These are phyloP conservation scores for Carex myosuroides DNA, from an alignment of 176 grass and related monocot genomes.

Conservation along the genomic window DNA sequence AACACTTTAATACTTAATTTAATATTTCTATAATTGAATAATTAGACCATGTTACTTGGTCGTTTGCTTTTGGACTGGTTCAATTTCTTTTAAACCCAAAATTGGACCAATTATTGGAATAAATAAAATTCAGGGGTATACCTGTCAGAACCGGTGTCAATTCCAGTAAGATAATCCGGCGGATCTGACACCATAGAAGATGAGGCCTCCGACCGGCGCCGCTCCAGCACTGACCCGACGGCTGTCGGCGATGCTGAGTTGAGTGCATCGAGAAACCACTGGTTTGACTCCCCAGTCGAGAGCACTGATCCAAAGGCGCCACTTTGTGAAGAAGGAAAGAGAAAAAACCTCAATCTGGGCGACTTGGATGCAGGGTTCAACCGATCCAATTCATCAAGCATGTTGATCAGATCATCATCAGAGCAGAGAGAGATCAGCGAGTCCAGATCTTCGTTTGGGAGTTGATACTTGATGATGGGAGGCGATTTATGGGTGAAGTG, in stretches of 20 bases:
- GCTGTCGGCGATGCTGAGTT: conserved; percentile 32
- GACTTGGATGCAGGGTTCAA: conserved; percentile 26
- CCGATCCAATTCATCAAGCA: conserved; percentile 82
- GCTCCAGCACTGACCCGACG: conserved; percentile 21
- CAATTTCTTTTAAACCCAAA: not conserved
- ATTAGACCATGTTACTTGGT: not conserved
- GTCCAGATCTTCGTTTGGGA: conserved; percentile 76
- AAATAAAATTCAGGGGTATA: conserved; percentile 16
- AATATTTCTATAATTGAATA: not conserved
- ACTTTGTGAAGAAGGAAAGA: conserved; percentile 30
- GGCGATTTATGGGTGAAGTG: conserved; percentile 20
- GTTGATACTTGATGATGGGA: conserved; percentile 57
- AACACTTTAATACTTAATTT: not conserved
- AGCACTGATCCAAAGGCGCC: conserved; percentile 42
- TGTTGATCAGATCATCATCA: conserved; percentile 87
- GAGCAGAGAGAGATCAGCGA: conserved; percentile 77
- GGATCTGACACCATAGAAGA: conserved; percentile 57
- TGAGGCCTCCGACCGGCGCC: conserved; percentile 54
- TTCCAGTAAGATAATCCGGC: conserved; percentile 69
- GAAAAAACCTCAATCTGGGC: conserved; percentile 44
- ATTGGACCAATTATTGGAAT: conserved; percentile 9
- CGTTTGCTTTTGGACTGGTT: not conserved
- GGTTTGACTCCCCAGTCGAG: conserved; percentile 40
- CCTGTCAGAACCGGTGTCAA: conserved; percentile 55
- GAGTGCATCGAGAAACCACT: conserved; percentile 63